Percentiles rank a stretch among this genome's conserved stretches.
Conservation (phyloP, 495 filamentous ascomycete genomes). For the Annulohypoxylon nitens region DNA sequence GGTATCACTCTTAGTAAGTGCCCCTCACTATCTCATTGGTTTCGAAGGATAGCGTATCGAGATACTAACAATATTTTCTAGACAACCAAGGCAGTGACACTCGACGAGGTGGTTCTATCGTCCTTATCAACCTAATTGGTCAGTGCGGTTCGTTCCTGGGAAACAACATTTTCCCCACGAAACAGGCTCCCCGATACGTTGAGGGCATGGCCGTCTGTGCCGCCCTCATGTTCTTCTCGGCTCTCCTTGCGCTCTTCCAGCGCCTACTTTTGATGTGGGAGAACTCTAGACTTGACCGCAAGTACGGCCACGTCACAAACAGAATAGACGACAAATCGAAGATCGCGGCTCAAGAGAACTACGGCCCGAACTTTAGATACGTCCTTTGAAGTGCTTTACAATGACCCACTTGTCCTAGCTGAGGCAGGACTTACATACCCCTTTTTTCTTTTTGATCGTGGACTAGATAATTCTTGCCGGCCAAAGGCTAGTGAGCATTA, state of each 20-base stretch:
- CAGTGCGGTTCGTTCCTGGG: conserved; percentile 77
- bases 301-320: conserved; percentile 34
- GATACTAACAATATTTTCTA: conserved; percentile 18
- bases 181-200: conserved; percentile 67
- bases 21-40: background rate
- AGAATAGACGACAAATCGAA: conserved; percentile 5
- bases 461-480: background rate
- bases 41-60: background rate
- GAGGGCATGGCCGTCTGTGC: conserved; percentile 74
- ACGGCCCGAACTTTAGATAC: conserved; percentile 55
- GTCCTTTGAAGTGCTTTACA: conserved; percentile 41
- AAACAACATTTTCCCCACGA: conserved; percentile 72
- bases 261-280: conserved; percentile 69
- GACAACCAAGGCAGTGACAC: conserved; percentile 76
- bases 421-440: conserved; percentile 5
- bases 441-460: background rate
- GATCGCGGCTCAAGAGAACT: conserved; percentile 50
- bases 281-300: conserved; percentile 61
- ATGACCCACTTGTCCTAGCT: conserved; percentile 19
- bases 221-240: conserved; percentile 74
- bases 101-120: conserved; percentile 73
- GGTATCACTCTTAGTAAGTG: conserved; percentile 70
- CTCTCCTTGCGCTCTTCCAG: conserved; percentile 65
- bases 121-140: conserved; percentile 74
- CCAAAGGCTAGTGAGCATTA: conserved; percentile 1